phyloP scores from a whole-genome alignment of 1,284 basidiomycete species.

The Cutaneotrichosporon spelunceum region DNA sequence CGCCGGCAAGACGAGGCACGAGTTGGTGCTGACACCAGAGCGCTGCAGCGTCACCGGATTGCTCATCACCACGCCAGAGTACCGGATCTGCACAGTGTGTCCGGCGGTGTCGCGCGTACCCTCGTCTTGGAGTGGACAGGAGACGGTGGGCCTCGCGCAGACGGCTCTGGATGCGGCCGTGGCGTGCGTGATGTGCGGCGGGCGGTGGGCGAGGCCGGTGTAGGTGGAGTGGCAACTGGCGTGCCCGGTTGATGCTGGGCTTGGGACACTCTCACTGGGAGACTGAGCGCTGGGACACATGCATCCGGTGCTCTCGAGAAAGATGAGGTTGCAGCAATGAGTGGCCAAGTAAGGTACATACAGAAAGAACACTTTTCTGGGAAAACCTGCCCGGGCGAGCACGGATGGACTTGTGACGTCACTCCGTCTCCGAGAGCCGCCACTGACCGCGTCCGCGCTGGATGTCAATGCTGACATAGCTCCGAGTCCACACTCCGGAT shows the following conservation, averaged over 20 bases:
- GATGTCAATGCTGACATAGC: background rate
- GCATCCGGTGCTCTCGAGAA: no score
- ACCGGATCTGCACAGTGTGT: conserved; percentile 43
- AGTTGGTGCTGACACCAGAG: conserved; percentile 14
- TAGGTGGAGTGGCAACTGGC: background rate
- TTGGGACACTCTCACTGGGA: no score
- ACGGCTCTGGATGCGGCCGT: conserved; percentile 32
- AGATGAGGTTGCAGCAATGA: no score
- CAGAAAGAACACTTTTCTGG: no score
- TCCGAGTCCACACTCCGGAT: background rate
- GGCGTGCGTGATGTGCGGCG: conserved; percentile 40
- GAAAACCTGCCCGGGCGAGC: background rate
- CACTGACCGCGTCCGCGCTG: background rate
- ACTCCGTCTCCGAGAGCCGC: background rate
- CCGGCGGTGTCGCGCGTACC: conserved; percentile 40
- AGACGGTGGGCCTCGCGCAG: conserved; percentile 24
- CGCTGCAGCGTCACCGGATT: conserved; percentile 41
- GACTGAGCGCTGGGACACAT: no score
- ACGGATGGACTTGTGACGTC: background rate
- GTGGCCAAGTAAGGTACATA: no score
- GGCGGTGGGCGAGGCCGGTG: conserved; percentile 40
- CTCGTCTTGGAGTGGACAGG: background rate
- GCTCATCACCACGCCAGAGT: conserved; percentile 38
- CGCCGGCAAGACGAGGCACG: background rate
- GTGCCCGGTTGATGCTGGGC: no score